Evolutionary conservation across 495 filamentous ascomycete species (phyloP).

Genomic region (Daldinia vernicosa): DNA sequence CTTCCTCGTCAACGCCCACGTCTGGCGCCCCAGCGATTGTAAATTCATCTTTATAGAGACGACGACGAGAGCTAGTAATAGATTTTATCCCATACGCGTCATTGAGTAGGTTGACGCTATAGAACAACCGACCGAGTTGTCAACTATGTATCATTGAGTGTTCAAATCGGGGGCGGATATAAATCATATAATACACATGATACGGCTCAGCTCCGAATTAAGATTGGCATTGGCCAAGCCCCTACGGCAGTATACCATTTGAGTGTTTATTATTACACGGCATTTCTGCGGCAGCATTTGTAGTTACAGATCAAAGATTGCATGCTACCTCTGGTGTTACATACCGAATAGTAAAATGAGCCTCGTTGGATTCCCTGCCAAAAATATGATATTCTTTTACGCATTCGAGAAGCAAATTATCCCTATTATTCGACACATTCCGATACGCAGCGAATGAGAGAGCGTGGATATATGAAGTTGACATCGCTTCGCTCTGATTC

Average conservation of each 20-base stretch:
- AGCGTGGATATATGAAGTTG: slow-evolving; percentile 6
- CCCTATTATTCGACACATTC: background rate
- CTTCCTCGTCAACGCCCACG: slow-evolving; percentile 71
- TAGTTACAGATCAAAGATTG: slow-evolving; percentile 7
- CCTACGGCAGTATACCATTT: background rate
- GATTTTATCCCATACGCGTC: slow-evolving; percentile 14
- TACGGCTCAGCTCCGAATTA: background rate
- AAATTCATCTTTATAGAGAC: slow-evolving; percentile 24
- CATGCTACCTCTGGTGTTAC: background rate
- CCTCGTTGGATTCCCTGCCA: slow-evolving; percentile 13
- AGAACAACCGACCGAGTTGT: background rate
- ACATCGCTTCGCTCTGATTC: background rate
- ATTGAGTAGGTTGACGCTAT: background rate
- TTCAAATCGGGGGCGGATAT: background rate
- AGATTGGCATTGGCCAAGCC: background rate
- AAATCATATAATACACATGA: slow-evolving; percentile 9
- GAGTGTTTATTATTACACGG: background rate
- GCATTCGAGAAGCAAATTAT: slow-evolving; percentile 13
- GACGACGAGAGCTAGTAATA: background rate
- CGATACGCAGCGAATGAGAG: slow-evolving; percentile 8
- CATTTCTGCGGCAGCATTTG: background rate
- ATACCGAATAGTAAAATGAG: slow-evolving; percentile 13
- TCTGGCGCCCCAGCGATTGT: slow-evolving; percentile 61
- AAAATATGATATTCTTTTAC: slow-evolving; percentile 19
- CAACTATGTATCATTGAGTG: background rate